Evolutionary conservation across 768 basidiomycete genomes (phyloP), one percentile per base, ranked within the genome.

Genomic region (Kwoniella shandongensis): DNA sequence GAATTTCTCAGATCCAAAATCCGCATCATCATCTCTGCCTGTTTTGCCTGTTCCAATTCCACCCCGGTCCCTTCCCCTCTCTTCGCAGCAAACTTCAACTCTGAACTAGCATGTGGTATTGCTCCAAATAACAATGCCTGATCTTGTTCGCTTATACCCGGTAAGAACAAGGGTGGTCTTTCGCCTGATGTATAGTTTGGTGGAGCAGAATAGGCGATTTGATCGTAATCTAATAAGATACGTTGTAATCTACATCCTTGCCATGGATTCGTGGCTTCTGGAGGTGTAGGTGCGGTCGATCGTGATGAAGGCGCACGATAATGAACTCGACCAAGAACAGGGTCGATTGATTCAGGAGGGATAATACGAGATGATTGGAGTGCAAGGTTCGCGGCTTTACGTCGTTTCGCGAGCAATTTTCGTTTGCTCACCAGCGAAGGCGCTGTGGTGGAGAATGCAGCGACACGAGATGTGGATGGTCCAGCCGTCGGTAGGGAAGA

Each of bases 1-100:
- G 94, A 88, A 70, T 98, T 97, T 61, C 86, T 80, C 66, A 98
- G 77, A 78, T 96, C 91, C 20, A 91, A 77, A 27, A 91, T 77
- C 63, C 82, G 81, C 40, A 87, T 85, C 54, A 96, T 81, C 67
- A 66, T 61, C 47, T 79, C 76, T 12, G 47, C 53, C 57, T 78
- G 76, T 39, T 59, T 66, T 39, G 59, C 49, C 52, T 78, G 72
- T n/a, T 39, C 41, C 1, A 25, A 42, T 25, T 45, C 51, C 79
- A 81, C 4, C 81, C 80, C 68, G 85, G 86, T 54, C 59, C 57
- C 27, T 79, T 54, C 45, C 65, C 84, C 81, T 38, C 66, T 69
- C 42, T 69, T 15, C 10, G 6, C 29, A 17, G 23, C 22, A 32
- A 17, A 48, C 17, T 48, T 57, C 22, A 67, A 47, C 18, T 54